These are phyloP conservation scores for Allium cepa DNA, from an alignment of 106 monocot genomes.

Conservation along the genomic window DNA sequence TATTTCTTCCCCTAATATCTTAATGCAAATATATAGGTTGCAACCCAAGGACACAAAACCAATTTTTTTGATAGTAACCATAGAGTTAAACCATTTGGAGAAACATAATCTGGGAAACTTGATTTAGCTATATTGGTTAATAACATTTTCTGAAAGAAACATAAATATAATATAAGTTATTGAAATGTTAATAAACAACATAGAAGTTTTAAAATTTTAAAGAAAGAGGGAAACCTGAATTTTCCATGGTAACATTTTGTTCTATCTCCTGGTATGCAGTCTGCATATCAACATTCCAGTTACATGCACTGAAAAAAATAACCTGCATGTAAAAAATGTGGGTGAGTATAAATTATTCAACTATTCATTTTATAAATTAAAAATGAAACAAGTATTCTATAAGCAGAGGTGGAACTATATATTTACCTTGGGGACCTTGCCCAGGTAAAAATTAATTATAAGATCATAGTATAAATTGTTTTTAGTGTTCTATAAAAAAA, in stretches of 20 bases:
- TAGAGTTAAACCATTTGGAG: no score
- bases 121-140: no score
- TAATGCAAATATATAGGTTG: no score
- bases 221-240: neutral
- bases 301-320: slow-evolving; percentile 2
- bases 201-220: neutral
- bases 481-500: no score
- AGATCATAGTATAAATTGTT: no score
- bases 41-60: no score
- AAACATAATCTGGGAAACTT: no score
- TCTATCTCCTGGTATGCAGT: neutral
- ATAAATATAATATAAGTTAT: no score
- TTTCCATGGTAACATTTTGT: neutral
- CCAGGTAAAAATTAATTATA: neutral
- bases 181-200: no score
- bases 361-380: neutral
- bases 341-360: neutral
- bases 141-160: no score
- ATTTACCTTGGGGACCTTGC: neutral
- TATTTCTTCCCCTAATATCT: no score
- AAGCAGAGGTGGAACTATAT: neutral
- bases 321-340: slow-evolving; percentile 4
- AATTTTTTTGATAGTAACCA: no score
- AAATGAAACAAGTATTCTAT: neutral
- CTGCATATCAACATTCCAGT: neutral